These are phyloP conservation scores for Acacia crassicarpa DNA, from an alignment of 306 rosid genomes.

Conservation along the genomic window DNA sequence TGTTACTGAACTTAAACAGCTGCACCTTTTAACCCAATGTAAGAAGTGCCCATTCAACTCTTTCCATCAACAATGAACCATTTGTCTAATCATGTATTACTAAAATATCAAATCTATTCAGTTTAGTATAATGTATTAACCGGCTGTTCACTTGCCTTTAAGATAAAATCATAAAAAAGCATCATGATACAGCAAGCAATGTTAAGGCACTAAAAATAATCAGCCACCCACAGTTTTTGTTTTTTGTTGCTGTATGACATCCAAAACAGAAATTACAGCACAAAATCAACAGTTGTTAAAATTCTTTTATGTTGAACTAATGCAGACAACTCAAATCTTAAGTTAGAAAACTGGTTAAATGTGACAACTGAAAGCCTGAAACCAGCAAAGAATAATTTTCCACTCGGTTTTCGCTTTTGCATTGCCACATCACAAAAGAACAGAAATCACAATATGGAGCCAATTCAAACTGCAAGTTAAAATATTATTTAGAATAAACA, in stretches of 20 bases:
- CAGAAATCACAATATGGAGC: constrained; percentile 22
- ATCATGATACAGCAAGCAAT: not conserved
- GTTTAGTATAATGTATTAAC: not conserved
- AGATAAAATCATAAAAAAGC: not conserved
- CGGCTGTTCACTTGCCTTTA: constrained; percentile 10
- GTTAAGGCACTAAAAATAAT: constrained; percentile 22
- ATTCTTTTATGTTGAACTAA: constrained; percentile 13
- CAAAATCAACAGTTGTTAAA: constrained; percentile 21
- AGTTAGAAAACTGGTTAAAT: not conserved
- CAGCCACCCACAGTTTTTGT: constrained; percentile 9
- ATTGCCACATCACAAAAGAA: constrained; percentile 11
- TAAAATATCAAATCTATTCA: not conserved
- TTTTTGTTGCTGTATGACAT: constrained; percentile 5
- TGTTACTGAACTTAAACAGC: constrained; percentile 8
- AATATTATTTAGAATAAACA: constrained; percentile 10
- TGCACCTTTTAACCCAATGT: constrained; percentile 26
- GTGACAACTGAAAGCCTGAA: not conserved
- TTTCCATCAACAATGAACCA: not conserved
- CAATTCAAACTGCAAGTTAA: constrained; percentile 18
- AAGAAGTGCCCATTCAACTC: not conserved
- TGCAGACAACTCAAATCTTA: constrained; percentile 20
- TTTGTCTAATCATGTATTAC: not conserved
- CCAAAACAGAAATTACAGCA: constrained; percentile 13
- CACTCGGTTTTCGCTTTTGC: constrained; percentile 15
- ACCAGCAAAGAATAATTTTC: constrained; percentile 13